Evolutionary conservation across 345 rosid species (phyloP), one percentile per base, ranked within the genome.

Genomic region (Microthlaspi erraticum): DNA sequence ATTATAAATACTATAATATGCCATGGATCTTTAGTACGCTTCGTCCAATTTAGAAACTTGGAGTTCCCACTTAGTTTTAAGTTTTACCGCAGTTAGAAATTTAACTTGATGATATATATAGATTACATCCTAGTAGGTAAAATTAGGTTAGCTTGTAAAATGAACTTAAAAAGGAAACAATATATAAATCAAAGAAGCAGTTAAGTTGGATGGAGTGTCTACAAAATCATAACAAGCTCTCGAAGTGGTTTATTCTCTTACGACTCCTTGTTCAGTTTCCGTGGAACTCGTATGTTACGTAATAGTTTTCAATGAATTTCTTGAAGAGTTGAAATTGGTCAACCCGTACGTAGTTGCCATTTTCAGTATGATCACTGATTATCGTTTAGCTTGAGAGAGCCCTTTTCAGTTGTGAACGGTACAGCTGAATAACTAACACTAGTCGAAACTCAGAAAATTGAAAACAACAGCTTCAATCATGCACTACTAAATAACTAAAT

Each of bases 161-260:
- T 17, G 29, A n/a, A 39, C 42, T 52, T 1, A n/a, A 10, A 43
- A 41, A 43, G 20, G 39, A 64, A 45, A 17, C 41, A 33, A 44
- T 20, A 10, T 26, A 26, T 26, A 33, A 49, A 43, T 10, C 23
- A 36, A 54, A 42, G 33, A 64, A 64, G 51, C 48, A 64, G 46
- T 16, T 20, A 34, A 13, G 64, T 60, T 31, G 18, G 43, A 14
- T 64, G 20, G 60, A 38, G 8, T 29, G 50, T 39, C 31, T 49
- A 57, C 31, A 64, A 55, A 55, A 56, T 16, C 19, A 57, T 64
- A 56, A 48, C 60, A 49, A 73, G 44, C 31, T 39, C 77, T 65
- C 37, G 31, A 32, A 66, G 66, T 42, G 31, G 45, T 57, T 73
- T 6, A 10, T 18, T 65, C 32, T 53, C 26, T 48, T 64, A 73